phyloP scores from a whole-genome alignment of 2,329 filamentous ascomycete species.

The Aureobasidium uvarum region DNA sequence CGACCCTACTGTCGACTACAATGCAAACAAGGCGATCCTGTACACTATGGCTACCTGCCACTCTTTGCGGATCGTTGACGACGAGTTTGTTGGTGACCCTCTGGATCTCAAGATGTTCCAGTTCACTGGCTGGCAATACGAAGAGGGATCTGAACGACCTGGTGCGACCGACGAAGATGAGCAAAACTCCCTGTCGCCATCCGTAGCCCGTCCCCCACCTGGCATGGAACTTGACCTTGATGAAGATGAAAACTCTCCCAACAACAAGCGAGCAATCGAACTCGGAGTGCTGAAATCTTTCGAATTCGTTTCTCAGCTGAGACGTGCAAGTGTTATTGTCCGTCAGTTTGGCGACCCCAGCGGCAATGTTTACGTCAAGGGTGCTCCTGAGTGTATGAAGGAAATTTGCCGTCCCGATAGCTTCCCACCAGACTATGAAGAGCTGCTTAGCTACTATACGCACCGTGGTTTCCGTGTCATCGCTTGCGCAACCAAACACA shows the following conservation, averaged over 20 bases:
- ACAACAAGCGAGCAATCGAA: slow-evolving; percentile 62
- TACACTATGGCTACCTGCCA: slow-evolving; percentile 98
- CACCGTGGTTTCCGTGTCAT: slow-evolving; percentile 97
- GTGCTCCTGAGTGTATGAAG: slow-evolving; percentile 92
- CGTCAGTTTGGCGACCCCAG: slow-evolving; percentile 81
- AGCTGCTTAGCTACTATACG: slow-evolving; percentile 84
- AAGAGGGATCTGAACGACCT: slow-evolving; percentile 74
- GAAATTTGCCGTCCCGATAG: slow-evolving; percentile 84
- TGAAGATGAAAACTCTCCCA: slow-evolving; percentile 46
- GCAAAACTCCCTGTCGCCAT: slow-evolving; percentile 74
- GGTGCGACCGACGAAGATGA: slow-evolving; percentile 68
- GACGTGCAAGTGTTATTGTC: slow-evolving; percentile 89
- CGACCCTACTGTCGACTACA: slow-evolving; percentile 60
- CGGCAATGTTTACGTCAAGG: slow-evolving; percentile 90
- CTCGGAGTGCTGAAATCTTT: slow-evolving; percentile 88
- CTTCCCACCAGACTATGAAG: slow-evolving; percentile 86
- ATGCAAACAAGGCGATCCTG: slow-evolving; percentile 67
- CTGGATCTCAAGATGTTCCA: slow-evolving; percentile 98
- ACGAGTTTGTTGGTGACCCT: slow-evolving; percentile 87
- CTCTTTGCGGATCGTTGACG: slow-evolving; percentile 81
- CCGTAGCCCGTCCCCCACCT: slow-evolving; percentile 77
- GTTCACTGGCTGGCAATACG: slow-evolving; percentile 88
- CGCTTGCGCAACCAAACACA: slow-evolving; percentile 85
- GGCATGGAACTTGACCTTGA: slow-evolving; percentile 58
- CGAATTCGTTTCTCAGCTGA: slow-evolving; percentile 90